Base-by-base conservation (phyloP, 2,329 filamentous ascomycete species). In the Venturiaceae sp. region DNA sequence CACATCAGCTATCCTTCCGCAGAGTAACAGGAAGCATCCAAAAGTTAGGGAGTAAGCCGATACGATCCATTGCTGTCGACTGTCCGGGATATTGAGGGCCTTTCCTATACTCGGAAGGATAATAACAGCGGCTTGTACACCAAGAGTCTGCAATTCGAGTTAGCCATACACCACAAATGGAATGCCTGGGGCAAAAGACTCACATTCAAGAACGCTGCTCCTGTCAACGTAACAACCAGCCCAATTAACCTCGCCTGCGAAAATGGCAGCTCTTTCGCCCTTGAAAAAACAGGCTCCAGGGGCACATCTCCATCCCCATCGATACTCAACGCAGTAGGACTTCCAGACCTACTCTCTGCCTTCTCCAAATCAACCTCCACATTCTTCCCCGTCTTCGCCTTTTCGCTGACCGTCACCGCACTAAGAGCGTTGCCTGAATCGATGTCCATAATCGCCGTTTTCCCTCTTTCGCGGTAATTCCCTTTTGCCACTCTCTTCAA, bases 1-100 rank as follows among this genome's bases (percentile, higher is more conserved):
- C 47, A 87, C 77, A 67, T 88, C 84, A 58, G 82, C 85, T 23
- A 87, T 77, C 21, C 84, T 77, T 28, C 84, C 85, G 83, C 84
- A 87, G 14, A 87, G 74, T 16, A 88, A 71, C 28, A 87, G 71
- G 65, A 87, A 86, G 68, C 84, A 87, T 52, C 83, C 84, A 63
- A 87, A 87, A 0, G 83, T 76, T 16, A 88, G 76, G 3, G 81
- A 77, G 65, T 87, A 87, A 0, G 83, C 80, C 0, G 84, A 87
- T 0, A 87, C 75, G 61, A 87, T 77, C 84, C 84, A 87, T 71
- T 86, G 83, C 59, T 82, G 76, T 16, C 83, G 76, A 28, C 76
- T 76, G 39, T 80, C 77, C 0, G 83, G 83, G 21, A 86, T 83
- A 55, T 68, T 61, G 4, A 86, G 73, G 11, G 79, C 79, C 28